Percentiles rank a stretch among this genome's conserved stretches.
Conservation (phyloP, 2,329 filamentous ascomycete genomes). For the Cladosporium sp. region DNA sequence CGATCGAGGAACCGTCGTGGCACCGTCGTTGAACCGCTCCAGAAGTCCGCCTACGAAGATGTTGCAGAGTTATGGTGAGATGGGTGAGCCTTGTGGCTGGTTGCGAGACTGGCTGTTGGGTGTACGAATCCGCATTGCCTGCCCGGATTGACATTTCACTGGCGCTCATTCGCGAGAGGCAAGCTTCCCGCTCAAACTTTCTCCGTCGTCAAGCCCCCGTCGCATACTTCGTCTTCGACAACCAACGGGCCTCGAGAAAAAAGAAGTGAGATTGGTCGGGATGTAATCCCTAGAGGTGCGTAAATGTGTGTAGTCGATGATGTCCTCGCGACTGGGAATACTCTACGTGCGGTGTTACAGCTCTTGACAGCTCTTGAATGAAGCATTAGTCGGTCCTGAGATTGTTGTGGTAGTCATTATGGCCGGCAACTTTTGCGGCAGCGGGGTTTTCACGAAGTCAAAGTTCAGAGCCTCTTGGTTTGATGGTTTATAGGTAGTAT, state of each 20-base stretch:
- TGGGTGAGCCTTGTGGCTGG: not conserved
- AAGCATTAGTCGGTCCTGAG: slow-evolving; percentile 25
- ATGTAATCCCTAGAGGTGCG: slow-evolving; percentile 37
- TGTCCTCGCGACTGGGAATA: slow-evolving; percentile 54
- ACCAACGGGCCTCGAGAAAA: slow-evolving; percentile 26
- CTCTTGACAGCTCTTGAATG: slow-evolving; percentile 43
- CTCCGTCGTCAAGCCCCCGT: slow-evolving; percentile 45
- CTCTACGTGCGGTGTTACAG: slow-evolving; percentile 51
- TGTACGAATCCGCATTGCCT: slow-evolving; percentile 53
- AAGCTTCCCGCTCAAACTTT: slow-evolving; percentile 58
- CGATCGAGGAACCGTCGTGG: not conserved
- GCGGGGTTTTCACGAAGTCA: not conserved
- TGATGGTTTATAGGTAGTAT: not conserved
- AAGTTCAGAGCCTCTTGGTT: not conserved
- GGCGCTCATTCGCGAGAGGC: slow-evolving; percentile 50
- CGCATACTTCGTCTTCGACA: slow-evolving; percentile 51
- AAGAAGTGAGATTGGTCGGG: slow-evolving; percentile 48
- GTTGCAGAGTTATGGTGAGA: slow-evolving; percentile 4
- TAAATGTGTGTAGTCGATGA: slow-evolving; percentile 58
- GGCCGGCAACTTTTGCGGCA: not conserved
- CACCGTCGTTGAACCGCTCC: not conserved
- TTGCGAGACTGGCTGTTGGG: slow-evolving; percentile 26
- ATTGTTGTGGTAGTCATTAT: not conserved
- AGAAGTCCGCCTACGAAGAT: slow-evolving; percentile 2
- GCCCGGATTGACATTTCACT: slow-evolving; percentile 39